Evolutionary conservation across 257 asterid genomes (phyloP).

Genomic region (Gentiana straminea): DNA sequence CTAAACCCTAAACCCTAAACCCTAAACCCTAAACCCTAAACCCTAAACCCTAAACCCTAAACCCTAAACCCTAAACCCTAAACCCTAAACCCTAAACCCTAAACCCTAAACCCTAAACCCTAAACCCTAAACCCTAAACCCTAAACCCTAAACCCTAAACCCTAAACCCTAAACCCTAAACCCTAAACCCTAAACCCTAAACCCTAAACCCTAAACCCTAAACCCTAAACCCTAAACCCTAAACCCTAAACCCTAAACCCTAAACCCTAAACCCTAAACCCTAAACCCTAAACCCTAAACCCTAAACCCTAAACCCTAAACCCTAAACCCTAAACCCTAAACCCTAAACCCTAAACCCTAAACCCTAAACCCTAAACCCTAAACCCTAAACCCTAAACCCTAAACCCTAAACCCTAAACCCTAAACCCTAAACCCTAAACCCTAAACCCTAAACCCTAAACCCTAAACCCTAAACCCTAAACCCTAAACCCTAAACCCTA

Average conservation of each 20-base stretch:
- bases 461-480: constrained; percentile 8
- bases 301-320: constrained; percentile 12
- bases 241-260: constrained; percentile 8
- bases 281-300: constrained; percentile 11
- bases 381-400: constrained; percentile 9
- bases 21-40: constrained; percentile 23
- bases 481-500: constrained; percentile 3
- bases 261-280: constrained; percentile 8
- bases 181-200: constrained; percentile 7
- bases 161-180: constrained; percentile 5
- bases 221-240: constrained; percentile 5
- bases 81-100: constrained; percentile 7
- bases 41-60: constrained; percentile 17
- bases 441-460: not conserved
- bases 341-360: constrained; percentile 6
- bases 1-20: constrained; percentile 17
- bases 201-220: constrained; percentile 8
- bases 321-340: constrained; percentile 11
- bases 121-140: constrained; percentile 12
- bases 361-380: constrained; percentile 5
- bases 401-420: constrained; percentile 5
- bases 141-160: constrained; percentile 5
- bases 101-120: constrained; percentile 11
- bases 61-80: constrained; percentile 3
- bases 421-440: not conserved